Evolutionary conservation across 331 rosid species (phyloP).

Genomic region (Malus hybrid): DNA sequence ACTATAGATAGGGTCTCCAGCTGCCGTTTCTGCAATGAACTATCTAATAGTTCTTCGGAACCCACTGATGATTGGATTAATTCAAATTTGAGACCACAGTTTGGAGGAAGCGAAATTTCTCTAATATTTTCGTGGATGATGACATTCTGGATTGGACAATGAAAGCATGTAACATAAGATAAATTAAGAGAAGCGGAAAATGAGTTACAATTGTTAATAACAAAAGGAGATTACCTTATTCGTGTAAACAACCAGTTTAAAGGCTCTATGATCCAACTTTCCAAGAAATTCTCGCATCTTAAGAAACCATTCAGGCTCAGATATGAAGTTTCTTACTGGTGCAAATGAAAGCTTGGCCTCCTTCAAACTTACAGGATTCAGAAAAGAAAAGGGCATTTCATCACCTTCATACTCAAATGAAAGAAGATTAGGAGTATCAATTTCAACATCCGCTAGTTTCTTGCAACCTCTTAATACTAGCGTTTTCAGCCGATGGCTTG

Average conservation of each 20-base stretch:
- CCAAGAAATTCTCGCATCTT: constrained; percentile 16
- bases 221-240: constrained; percentile 26
- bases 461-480: constrained; percentile 44
- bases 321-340: background rate
- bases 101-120: constrained; percentile 17
- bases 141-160: constrained; percentile 31
- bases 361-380: constrained; percentile 15
- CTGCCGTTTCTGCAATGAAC: constrained; percentile 30
- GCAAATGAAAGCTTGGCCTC: constrained; percentile 38
- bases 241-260: constrained; percentile 35
- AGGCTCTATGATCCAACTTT: constrained; percentile 11
- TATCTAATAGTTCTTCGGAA: constrained; percentile 20
- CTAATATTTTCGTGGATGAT: constrained; percentile 34
- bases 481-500: constrained; percentile 24
- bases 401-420: constrained; percentile 45
- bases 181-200: constrained; percentile 1
- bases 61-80: constrained; percentile 28
- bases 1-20: constrained; percentile 33
- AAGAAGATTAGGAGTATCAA: constrained; percentile 34
- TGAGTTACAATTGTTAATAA: background rate
- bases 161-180: constrained; percentile 8
- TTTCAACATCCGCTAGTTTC: constrained; percentile 3
- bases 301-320: background rate
- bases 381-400: constrained; percentile 21
- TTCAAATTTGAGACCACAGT: constrained; percentile 18